Conservation (phyloP, 169 alveolate species). For the Cyclospora cayetanensis region DNA sequence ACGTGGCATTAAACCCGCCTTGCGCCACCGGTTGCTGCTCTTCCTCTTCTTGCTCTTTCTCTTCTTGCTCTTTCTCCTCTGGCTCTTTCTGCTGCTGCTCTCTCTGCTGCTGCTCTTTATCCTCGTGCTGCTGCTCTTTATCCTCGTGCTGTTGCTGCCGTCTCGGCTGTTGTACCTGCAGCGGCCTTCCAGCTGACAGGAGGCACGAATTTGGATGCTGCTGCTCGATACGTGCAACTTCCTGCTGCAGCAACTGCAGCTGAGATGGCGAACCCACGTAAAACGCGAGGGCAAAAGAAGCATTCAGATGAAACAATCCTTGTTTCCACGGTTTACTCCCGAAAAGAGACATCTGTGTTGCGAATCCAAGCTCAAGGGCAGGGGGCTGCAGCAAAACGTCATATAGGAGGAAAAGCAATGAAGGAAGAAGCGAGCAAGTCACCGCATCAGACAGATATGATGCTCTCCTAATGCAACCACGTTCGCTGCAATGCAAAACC, state of each 20-base stretch:
- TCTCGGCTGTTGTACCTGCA: not conserved
- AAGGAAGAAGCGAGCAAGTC: not conserved
- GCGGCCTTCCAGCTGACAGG: not conserved
- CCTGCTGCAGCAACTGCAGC: slow-evolving; percentile 22
- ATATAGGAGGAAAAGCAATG: not conserved
- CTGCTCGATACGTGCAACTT: slow-evolving; percentile 8
- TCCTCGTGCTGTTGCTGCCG: not conserved
- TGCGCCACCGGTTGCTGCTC: not conserved
- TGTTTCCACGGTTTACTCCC: not conserved
- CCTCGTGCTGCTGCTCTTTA: not conserved
- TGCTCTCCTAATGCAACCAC: too few species aligned
- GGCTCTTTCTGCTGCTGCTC: not conserved
- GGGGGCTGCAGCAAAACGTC: slow-evolving; percentile 25
- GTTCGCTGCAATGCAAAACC: not conserved
- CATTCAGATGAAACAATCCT: not conserved
- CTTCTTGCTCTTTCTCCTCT: not conserved
- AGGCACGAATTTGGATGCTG: not conserved
- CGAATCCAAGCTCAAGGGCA: slow-evolving; percentile 26
- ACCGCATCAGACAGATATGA: too few species aligned
- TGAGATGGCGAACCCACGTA: not conserved
- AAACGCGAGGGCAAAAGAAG: slow-evolving; percentile 48
- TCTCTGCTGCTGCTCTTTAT: not conserved
- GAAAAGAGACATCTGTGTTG: slow-evolving; percentile 14
- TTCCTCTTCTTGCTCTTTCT: not conserved
- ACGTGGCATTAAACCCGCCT: not conserved